Evolutionary conservation across 129 eudicot species (phyloP).

Genomic region (Artemisia tridentata): DNA sequence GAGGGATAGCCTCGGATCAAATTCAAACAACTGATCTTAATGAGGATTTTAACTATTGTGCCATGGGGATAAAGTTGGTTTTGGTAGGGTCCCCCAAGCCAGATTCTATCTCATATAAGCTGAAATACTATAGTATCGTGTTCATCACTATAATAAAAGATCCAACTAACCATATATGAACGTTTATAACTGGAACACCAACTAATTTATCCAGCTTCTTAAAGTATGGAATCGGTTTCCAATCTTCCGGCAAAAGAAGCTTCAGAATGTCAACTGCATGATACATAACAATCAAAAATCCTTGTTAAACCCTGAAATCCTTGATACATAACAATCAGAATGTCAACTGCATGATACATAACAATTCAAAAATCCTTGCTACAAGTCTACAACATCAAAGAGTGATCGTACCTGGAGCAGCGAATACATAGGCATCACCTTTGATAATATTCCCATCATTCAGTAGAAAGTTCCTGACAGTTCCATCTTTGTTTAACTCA

Average conservation of each 20-base stretch:
- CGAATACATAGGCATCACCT: conserved; percentile 90
- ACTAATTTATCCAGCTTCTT: conserved; percentile 88
- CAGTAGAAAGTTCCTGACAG: conserved; percentile 62
- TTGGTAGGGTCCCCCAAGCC: background rate
- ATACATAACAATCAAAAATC: no score
- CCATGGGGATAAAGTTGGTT: background rate
- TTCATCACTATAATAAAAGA: conserved; percentile 15
- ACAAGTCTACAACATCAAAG: conserved; percentile 3
- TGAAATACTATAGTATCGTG: background rate
- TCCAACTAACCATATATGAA: conserved; percentile 87
- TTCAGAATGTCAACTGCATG: no score
- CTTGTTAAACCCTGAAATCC: no score
- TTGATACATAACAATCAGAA: no score
- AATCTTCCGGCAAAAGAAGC: no score
- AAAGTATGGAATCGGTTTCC: conserved; percentile 88
- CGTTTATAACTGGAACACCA: conserved; percentile 98
- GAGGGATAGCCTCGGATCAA: background rate
- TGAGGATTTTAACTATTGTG: background rate
- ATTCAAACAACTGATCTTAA: no score
- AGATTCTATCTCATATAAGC: background rate
- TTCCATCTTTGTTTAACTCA: conserved; percentile 69
- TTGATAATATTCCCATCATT: conserved; percentile 54
- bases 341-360: conserved; percentile 45
- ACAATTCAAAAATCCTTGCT: conserved; percentile 29
- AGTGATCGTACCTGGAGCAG: conserved; percentile 64